phyloP scores from a whole-genome alignment of 345 rosid species.

The Eucalyptus rudis region DNA sequence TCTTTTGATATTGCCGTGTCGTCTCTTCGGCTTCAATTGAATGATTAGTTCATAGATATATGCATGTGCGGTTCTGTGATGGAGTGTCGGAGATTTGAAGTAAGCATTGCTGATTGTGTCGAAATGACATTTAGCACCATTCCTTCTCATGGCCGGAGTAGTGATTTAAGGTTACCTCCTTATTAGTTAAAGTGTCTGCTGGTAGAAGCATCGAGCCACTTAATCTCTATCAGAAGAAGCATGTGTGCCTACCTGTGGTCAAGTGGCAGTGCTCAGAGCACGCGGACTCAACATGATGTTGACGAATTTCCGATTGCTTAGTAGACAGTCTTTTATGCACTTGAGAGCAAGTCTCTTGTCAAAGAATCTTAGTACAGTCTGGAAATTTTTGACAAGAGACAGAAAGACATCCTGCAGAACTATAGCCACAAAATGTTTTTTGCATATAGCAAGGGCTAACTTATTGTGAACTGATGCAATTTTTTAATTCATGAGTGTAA shows the following conservation, averaged over 20 bases:
- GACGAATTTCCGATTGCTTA: not conserved
- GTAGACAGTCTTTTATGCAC: not conserved
- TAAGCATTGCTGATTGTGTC: not conserved
- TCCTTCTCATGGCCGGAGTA: not conserved
- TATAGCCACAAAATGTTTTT: not conserved
- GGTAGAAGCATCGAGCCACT: not conserved
- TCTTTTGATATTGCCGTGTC: not conserved
- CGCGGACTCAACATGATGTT: not conserved
- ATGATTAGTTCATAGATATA: not conserved
- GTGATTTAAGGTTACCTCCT: not conserved
- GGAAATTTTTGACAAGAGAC: not conserved
- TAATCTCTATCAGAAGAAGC: not conserved
- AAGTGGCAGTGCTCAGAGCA: not conserved
- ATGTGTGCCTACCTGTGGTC: not conserved
- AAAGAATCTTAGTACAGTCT: not conserved
- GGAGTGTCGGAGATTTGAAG: not conserved
- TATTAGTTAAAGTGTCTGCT: not conserved
- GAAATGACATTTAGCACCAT: not conserved
- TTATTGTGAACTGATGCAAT: not conserved
- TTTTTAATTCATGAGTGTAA: not conserved
- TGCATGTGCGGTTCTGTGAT: not conserved
- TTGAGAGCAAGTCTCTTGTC: not conserved
- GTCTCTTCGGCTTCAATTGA: not conserved
- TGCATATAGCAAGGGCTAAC: too few relatives aligned
- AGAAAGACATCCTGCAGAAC: not conserved